Evolutionary conservation across 768 basidiomycete species (phyloP).

Genomic region (Suillus cothurnatus): DNA sequence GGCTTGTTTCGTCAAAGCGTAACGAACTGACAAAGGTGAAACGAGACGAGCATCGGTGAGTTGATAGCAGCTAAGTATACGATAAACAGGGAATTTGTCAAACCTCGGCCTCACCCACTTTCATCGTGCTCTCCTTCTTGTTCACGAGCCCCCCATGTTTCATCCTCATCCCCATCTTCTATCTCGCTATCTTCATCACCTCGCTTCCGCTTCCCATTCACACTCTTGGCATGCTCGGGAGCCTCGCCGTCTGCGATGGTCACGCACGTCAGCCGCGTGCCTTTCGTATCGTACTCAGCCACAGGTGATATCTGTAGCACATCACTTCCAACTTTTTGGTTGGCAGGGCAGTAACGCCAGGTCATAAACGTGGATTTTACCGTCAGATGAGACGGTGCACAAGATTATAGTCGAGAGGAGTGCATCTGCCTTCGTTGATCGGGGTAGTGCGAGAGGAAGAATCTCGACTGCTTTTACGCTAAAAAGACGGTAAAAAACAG

Average conservation of each 20-base stretch:
- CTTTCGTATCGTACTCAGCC: constrained; percentile 79
- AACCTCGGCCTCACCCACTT: constrained; percentile 25
- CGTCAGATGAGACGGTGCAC: constrained; percentile 88
- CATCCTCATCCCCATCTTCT: constrained; percentile 38
- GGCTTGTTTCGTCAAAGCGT: too few species aligned
- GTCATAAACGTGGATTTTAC: constrained; percentile 79
- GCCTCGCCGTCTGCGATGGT: constrained; percentile 56
- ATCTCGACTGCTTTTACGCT: constrained; percentile 85
- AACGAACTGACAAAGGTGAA: background rate
- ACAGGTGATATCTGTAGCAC: constrained; percentile 51
- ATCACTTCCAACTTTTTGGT: constrained; percentile 19
- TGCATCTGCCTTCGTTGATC: constrained; percentile 17
- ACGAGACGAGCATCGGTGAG: background rate
- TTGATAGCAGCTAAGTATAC: background rate
- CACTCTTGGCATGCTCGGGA: constrained; percentile 15
- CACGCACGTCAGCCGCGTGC: constrained; percentile 80
- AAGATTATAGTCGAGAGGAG: constrained; percentile 58
- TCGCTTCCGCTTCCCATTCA: constrained; percentile 41
- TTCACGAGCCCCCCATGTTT: constrained; percentile 28
- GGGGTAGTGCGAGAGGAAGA: constrained; percentile 59
- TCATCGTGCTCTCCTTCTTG: constrained; percentile 24
- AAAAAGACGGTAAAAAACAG: constrained; percentile 11
- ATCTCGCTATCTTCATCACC: constrained; percentile 35
- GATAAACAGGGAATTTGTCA: background rate
- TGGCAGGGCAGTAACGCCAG: constrained; percentile 50